Conservation (phyloP, 371 early-diverging fungal genomes). For the Encephalitozoon hellem region DNA sequence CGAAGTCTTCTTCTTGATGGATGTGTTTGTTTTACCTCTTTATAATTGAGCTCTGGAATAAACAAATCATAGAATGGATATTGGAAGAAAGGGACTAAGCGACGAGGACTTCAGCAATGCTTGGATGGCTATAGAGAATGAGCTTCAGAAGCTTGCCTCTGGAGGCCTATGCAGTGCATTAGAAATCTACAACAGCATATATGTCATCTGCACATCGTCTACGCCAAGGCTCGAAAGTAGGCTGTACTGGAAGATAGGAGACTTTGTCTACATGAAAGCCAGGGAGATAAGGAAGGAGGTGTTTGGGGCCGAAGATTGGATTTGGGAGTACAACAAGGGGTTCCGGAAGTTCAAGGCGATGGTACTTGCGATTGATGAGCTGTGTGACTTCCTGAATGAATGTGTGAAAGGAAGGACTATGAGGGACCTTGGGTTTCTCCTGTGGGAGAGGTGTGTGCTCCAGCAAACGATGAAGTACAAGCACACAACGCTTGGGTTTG, state of each 20-base stretch:
- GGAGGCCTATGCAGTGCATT: constrained; percentile 8
- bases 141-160: constrained; percentile 12
- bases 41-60: background rate
- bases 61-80: constrained; percentile 41
- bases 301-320: constrained; percentile 2
- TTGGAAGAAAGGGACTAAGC: constrained; percentile 25
- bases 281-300: constrained; percentile 5
- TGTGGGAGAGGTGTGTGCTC: constrained; percentile 47
- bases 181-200: constrained; percentile 38
- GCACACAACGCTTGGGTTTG: constrained; percentile 14
- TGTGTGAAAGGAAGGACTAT: constrained; percentile 24
- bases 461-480: constrained; percentile 30
- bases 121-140: constrained; percentile 29
- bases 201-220: constrained; percentile 33
- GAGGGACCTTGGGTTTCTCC: constrained; percentile 38
- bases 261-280: constrained; percentile 34
- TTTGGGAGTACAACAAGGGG: constrained; percentile 18
- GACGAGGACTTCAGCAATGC: constrained; percentile 18
- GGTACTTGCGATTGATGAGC: constrained; percentile 6
- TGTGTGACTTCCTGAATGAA: constrained; percentile 40
- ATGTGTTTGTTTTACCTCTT: background rate
- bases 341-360: constrained; percentile 19
- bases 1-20: background rate
- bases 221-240: constrained; percentile 11
- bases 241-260: constrained; percentile 53